phyloP scores from a whole-genome alignment of 2,329 filamentous ascomycete species.

The Colletotrichum lupini region DNA sequence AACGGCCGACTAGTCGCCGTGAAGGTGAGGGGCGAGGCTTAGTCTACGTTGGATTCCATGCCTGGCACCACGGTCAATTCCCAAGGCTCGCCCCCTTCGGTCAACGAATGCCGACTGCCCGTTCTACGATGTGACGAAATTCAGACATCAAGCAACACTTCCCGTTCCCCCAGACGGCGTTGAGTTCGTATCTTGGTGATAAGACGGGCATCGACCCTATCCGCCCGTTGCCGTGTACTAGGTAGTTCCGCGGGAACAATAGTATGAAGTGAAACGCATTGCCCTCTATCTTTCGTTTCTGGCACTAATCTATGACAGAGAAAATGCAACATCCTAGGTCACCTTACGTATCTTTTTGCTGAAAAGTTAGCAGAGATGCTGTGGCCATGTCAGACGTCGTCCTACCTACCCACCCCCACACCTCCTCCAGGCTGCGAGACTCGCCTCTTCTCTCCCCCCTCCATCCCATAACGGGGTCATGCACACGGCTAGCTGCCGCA shows the following conservation, averaged over 20 bases:
- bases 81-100: not conserved
- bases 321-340: conserved; percentile 19
- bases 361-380: conserved; percentile 7
- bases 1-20: conserved; percentile 17
- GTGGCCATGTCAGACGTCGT: conserved; percentile 21
- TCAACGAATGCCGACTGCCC: conserved; percentile 11
- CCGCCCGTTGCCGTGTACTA: not conserved
- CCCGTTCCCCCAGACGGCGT: not conserved
- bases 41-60: conserved; percentile 23
- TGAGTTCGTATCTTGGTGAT: not conserved
- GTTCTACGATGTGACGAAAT: not conserved
- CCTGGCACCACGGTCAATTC: conserved; percentile 17
- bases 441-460: conserved; percentile 5
- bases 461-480: conserved; percentile 24
- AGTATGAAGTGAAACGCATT: not conserved
- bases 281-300: conserved; percentile 7
- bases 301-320: conserved; percentile 11
- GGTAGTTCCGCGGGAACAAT: not conserved
- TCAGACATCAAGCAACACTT: not conserved
- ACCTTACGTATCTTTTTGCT: conserved; percentile 13
- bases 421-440: conserved; percentile 2
- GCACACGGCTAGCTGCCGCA: conserved; percentile 29
- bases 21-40: conserved; percentile 18
- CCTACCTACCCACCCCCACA: conserved; percentile 7
- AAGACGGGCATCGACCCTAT: not conserved